These are phyloP conservation scores for Saturnispora bothae DNA, from an alignment of 805 yeast species.

Conservation along the genomic window DNA sequence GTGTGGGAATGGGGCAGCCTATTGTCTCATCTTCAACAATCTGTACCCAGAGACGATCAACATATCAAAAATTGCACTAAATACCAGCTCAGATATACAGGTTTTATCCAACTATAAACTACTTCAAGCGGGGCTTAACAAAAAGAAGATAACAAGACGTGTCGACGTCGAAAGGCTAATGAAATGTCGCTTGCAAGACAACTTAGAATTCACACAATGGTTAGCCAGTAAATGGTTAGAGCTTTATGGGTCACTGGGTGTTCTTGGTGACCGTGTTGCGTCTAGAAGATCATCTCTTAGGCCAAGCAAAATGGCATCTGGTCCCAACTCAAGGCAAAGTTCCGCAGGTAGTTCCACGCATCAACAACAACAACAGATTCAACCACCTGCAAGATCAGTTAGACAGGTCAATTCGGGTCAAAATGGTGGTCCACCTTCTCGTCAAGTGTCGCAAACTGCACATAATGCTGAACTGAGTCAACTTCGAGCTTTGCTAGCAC, in stretches of 20 bases:
- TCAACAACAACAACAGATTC: too few relatives aligned
- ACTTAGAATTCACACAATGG: slow-evolving; percentile 92
- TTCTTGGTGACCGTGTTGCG: not conserved
- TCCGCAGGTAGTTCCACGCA: too few relatives aligned
- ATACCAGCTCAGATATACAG: slow-evolving; percentile 65
- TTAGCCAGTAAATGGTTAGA: slow-evolving; percentile 74
- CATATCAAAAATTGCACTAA: slow-evolving; percentile 64
- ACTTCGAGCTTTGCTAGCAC: too few relatives aligned
- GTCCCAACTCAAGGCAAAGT: too few relatives aligned
- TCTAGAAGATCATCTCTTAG: slow-evolving; percentile 2
- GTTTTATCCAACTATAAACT: slow-evolving; percentile 73
- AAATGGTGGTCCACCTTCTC: too few relatives aligned
- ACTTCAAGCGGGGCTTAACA: slow-evolving; percentile 68
- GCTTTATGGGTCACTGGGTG: slow-evolving; percentile 4
- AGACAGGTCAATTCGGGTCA: too few relatives aligned
- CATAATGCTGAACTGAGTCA: too few relatives aligned
- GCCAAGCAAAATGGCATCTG: too few relatives aligned
- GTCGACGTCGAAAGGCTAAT: slow-evolving; percentile 75
- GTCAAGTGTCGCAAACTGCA: too few relatives aligned
- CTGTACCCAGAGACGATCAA: slow-evolving; percentile 69
- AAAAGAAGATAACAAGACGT: slow-evolving; percentile 57
- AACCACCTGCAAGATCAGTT: too few relatives aligned
- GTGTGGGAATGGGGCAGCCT: slow-evolving; percentile 93
- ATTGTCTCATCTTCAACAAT: slow-evolving; percentile 84
- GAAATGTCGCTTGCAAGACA: slow-evolving; percentile 88